phyloP scores from a whole-genome alignment of 2,329 filamentous ascomycete genomes.

The Aaosphaeria pasadenensis region DNA sequence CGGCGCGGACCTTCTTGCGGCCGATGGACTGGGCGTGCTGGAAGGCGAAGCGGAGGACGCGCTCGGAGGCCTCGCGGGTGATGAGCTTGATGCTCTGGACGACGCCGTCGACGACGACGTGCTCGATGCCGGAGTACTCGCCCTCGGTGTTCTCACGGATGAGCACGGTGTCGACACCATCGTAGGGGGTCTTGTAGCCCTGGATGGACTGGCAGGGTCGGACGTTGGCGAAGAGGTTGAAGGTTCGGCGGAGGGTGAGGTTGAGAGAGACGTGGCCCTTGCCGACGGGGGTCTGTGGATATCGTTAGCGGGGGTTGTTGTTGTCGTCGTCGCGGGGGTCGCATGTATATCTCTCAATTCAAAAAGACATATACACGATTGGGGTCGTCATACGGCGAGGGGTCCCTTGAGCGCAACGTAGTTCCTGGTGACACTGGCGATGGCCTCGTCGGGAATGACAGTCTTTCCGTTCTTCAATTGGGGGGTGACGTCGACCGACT shows the following conservation, averaged over 20 bases:
- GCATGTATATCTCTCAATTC: not conserved
- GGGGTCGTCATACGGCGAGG: constrained; percentile 68
- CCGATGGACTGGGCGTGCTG: constrained; percentile 93
- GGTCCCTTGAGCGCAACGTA: constrained; percentile 98
- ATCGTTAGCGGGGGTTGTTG: constrained; percentile 20
- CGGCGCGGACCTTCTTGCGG: constrained; percentile 93
- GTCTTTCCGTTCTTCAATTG: constrained; percentile 93
- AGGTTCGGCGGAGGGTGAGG: constrained; percentile 95
- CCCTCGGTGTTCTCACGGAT: constrained; percentile 99
- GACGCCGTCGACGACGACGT: constrained; percentile 94
- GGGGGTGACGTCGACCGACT: constrained; percentile 93
- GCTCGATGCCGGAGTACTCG: constrained; percentile 99
- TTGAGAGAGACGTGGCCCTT: constrained; percentile 99
- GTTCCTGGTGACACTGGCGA: constrained; percentile 90
- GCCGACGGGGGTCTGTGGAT: constrained; percentile 79
- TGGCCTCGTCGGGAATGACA: constrained; percentile 87
- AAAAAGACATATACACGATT: not conserved
- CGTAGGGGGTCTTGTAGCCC: constrained; percentile 98
- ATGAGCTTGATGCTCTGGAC: constrained; percentile 99
- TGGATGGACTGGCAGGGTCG: constrained; percentile 96
- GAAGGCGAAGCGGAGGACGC: constrained; percentile 95
- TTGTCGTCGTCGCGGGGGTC: not conserved
- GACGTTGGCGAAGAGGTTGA: constrained; percentile 99
- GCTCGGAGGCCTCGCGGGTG: constrained; percentile 89
- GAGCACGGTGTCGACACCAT: constrained; percentile 92